These are phyloP conservation scores for Rhynchosporium secalis DNA, from an alignment of 2,329 filamentous ascomycete species.

Conservation along the genomic window DNA sequence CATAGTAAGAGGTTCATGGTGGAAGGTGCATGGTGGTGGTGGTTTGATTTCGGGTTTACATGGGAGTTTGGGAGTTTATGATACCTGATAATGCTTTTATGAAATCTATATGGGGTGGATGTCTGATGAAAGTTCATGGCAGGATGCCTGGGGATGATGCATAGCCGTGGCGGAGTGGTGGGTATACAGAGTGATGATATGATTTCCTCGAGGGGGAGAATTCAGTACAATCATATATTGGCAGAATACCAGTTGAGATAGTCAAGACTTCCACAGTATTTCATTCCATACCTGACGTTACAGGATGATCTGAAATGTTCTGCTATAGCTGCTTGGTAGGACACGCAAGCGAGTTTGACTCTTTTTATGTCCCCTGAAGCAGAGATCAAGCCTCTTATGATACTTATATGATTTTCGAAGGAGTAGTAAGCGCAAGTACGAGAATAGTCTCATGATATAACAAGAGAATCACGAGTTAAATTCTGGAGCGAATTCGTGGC, in stretches of 20 bases:
- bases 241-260: not conserved
- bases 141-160: slow-evolving; percentile 2
- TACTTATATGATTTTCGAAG: too few species aligned
- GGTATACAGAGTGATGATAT: not conserved
- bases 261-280: not conserved
- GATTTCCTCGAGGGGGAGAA: not conserved
- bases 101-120: slow-evolving; percentile 13
- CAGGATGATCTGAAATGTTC: not conserved
- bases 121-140: slow-evolving; percentile 5
- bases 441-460: too few species aligned
- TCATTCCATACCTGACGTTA: not conserved
- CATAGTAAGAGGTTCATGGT: slow-evolving; percentile 2
- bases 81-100: slow-evolving; percentile 21
- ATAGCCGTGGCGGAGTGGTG: not conserved
- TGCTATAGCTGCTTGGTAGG: not conserved
- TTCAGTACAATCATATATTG: not conserved
- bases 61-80: slow-evolving; percentile 16
- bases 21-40: not conserved
- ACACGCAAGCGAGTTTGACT: too few species aligned
- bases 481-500: too few species aligned
- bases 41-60: slow-evolving; percentile 1
- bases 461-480: too few species aligned
- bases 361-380: too few species aligned
- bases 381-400: too few species aligned
- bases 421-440: too few species aligned